Evolutionary conservation across 2,329 filamentous ascomycete genomes (phyloP).

Genomic region (Aurifilum marmelostoma): DNA sequence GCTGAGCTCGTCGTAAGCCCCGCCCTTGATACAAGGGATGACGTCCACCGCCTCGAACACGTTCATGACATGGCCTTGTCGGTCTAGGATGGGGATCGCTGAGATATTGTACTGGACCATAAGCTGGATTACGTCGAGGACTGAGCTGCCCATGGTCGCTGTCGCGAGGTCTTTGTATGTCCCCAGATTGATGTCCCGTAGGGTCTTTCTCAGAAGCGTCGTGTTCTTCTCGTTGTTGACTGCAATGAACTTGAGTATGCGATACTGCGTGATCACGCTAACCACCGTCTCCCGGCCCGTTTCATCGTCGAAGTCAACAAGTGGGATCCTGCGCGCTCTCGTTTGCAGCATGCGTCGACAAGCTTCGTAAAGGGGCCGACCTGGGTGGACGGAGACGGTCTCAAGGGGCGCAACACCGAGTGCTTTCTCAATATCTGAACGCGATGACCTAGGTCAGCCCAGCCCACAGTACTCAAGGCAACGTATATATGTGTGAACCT

Average conservation of each 20-base stretch:
- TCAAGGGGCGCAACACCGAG: conserved; percentile 90
- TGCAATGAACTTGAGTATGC: conserved; percentile 97
- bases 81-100: conserved; percentile 89
- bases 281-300: conserved; percentile 91
- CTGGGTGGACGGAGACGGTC: conserved; percentile 93
- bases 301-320: conserved; percentile 93
- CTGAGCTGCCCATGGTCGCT: conserved; percentile 84
- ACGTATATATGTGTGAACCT: conserved; percentile 25
- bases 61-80: conserved; percentile 78
- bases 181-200: conserved; percentile 82
- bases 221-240: conserved; percentile 89
- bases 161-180: conserved; percentile 82
- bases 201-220: conserved; percentile 82
- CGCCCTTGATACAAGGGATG: conserved; percentile 92
- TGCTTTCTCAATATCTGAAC: conserved; percentile 86
- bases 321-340: conserved; percentile 86
- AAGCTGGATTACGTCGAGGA: conserved; percentile 91
- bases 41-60: conserved; percentile 98
- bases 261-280: conserved; percentile 96
- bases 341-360: conserved; percentile 94
- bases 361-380: conserved; percentile 89
- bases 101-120: conserved; percentile 94
- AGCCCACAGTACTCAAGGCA: conserved; percentile 1
- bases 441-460: conserved; percentile 20
- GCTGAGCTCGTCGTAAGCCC: conserved; percentile 87